Base-by-base conservation (phyloP, 768 basidiomycete species). In the Hypsizygus marmoreus region DNA sequence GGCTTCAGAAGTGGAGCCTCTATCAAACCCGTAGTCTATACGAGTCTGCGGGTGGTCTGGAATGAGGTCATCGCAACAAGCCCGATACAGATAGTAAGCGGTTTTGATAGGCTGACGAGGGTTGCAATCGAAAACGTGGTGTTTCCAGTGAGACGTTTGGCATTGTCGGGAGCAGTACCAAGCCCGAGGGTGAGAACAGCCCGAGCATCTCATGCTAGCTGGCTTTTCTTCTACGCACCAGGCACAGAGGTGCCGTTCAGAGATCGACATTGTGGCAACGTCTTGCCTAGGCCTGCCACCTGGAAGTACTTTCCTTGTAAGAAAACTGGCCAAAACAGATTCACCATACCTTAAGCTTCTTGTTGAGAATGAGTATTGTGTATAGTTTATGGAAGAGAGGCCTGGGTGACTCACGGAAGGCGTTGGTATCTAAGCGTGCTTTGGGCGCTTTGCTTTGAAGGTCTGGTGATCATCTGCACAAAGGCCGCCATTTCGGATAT, bases 1-100 rank as follows among this genome's bases (percentile, higher is more conserved):
- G 3, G 60, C 51, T 16, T 51, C 38, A 1, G 42, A 12, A 3
- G 52, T 46, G 13, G 55, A 29, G 1, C 59, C 62, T 7, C 55
- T 55, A 2, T 42, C 30, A 35, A 74, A 72, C 2, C 72, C 71
- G 43, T 65, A 73, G 42, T 72, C 70, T 19, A 50, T 22, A 12
- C 57, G 43, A 9, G 73, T 72, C 40, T 67, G 60, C 0, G 40
- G 24, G 49, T 72, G 51, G 5, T 58, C 53, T 4, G 70, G 73
- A 7, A 68, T 14, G 6, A 43, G 25, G 38, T 68, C 47, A 26
- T 41, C 6, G 14, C 51, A 33, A 17, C 53, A 56, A 9, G 68
- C 68, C 19, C 55, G 59, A 0, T 59, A 56, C 24, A 74, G 62
- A 43, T 65, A 50, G 43, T 71, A 56, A 28, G 62, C 63, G 6